phyloP scores from a whole-genome alignment of 2,329 filamentous ascomycete genomes.

The Paraphoma sp. region DNA sequence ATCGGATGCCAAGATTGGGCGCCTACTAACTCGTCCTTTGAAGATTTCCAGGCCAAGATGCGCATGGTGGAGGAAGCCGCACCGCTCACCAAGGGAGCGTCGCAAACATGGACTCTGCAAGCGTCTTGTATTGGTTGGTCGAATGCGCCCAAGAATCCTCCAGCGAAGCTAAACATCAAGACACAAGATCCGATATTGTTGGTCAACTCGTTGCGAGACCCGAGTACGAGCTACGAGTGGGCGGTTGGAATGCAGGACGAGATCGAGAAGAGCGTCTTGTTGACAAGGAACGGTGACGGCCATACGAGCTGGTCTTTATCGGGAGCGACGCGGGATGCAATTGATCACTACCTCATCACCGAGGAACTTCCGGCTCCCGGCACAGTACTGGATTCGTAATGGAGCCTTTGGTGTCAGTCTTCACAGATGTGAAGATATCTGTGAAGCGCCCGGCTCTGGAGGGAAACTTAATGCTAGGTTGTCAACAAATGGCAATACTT shows the following conservation, averaged over 20 bases:
- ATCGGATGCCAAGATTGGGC: slow-evolving; percentile 50
- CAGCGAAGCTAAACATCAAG: slow-evolving; percentile 30
- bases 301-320: slow-evolving; percentile 47
- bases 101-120: slow-evolving; percentile 46
- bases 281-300: slow-evolving; percentile 51
- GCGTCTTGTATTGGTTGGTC: slow-evolving; percentile 53
- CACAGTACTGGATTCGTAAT: slow-evolving; percentile 9
- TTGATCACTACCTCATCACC: slow-evolving; percentile 45
- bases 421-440: not conserved
- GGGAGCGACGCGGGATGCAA: slow-evolving; percentile 41
- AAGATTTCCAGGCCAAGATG: slow-evolving; percentile 33
- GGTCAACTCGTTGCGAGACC: slow-evolving; percentile 51
- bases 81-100: slow-evolving; percentile 46
- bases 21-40: slow-evolving; percentile 19
- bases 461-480: too few relatives aligned
- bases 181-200: slow-evolving; percentile 44
- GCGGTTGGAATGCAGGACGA: slow-evolving; percentile 30
- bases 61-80: slow-evolving; percentile 36
- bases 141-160: slow-evolving; percentile 44
- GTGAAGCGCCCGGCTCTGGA: too few relatives aligned
- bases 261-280: slow-evolving; percentile 41
- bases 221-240: slow-evolving; percentile 46
- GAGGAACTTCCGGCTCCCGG: not conserved
- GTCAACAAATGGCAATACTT: too few relatives aligned
- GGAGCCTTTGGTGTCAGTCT: not conserved